A percentile compares a stretch with the other conserved stretches of the same genome.
phyloP scores from a whole-genome alignment of 257 asterid genomes.

The Prunella vulgaris region DNA sequence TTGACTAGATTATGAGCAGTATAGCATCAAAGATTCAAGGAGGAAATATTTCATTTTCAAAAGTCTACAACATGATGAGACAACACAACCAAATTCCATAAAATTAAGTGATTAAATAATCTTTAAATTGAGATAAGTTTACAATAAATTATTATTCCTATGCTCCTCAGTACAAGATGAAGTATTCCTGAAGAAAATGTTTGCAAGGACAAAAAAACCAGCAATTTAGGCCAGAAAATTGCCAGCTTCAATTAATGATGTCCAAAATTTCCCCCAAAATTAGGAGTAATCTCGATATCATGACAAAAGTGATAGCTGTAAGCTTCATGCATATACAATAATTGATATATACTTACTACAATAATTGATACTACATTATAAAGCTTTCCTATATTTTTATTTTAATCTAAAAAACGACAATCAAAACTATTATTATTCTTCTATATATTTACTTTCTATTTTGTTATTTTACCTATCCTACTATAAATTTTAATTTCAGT shows the following conservation, averaged over 20 bases:
- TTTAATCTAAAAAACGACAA: not conserved
- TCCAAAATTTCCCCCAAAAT: not conserved
- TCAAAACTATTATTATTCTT: no score
- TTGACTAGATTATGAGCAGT: no score
- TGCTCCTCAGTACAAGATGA: not conserved
- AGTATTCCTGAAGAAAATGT: slow-evolving; percentile 24
- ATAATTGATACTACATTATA: not conserved
- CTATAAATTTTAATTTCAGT: no score
- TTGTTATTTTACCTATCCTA: no score
- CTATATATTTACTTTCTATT: no score
- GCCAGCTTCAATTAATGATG: not conserved
- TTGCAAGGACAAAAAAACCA: not conserved
- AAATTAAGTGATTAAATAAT: no score
- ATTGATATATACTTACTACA: not conserved
- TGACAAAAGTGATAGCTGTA: slow-evolving; percentile 25
- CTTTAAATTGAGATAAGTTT: not conserved
- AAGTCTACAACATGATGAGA: not conserved
- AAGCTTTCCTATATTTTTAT: not conserved
- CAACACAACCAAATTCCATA: not conserved
- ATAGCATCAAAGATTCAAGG: no score
- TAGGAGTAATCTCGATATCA: slow-evolving; percentile 6
- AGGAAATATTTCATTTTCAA: not conserved
- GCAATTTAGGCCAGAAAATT: not conserved
- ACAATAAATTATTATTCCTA: not conserved
- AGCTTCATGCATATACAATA: slow-evolving; percentile 4